Conservation (phyloP, 2,329 filamentous ascomycete species). For the Botrytis porri region DNA sequence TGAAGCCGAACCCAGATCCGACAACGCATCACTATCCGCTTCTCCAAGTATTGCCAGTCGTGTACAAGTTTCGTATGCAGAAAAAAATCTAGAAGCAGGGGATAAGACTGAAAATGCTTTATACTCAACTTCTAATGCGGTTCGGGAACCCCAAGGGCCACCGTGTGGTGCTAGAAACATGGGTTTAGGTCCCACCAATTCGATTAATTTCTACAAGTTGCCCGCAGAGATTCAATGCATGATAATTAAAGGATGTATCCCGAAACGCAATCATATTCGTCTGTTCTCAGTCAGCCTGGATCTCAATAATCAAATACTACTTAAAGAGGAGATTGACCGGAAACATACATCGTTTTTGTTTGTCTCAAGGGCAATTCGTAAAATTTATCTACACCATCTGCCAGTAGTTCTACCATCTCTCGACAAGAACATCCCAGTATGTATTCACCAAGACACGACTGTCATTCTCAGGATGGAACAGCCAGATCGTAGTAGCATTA, state of each 20-base stretch:
- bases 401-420: neutral
- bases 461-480: neutral
- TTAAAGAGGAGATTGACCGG: neutral
- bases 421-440: neutral
- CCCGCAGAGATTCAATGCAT: neutral
- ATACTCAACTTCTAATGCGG: neutral
- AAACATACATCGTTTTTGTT: neutral
- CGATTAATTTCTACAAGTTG: neutral
- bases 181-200: neutral
- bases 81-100: neutral
- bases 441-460: neutral
- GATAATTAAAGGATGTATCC: neutral
- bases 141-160: neutral
- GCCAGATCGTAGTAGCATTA: neutral
- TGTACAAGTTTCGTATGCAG: too few species aligned
- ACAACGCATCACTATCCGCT: neutral
- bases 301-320: too few species aligned
- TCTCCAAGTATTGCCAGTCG: too few species aligned
- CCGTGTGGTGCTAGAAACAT: neutral
- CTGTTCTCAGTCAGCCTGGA: neutral
- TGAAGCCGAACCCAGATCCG: neutral
- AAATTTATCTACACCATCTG: neutral
- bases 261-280: neutral
- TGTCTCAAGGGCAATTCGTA: neutral
- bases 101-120: too few species aligned